A percentile compares a stretch with the other conserved stretches of the same genome.
Conservation (phyloP, 1,284 basidiomycete genomes). For the Rhodotorula glutinis region DNA sequence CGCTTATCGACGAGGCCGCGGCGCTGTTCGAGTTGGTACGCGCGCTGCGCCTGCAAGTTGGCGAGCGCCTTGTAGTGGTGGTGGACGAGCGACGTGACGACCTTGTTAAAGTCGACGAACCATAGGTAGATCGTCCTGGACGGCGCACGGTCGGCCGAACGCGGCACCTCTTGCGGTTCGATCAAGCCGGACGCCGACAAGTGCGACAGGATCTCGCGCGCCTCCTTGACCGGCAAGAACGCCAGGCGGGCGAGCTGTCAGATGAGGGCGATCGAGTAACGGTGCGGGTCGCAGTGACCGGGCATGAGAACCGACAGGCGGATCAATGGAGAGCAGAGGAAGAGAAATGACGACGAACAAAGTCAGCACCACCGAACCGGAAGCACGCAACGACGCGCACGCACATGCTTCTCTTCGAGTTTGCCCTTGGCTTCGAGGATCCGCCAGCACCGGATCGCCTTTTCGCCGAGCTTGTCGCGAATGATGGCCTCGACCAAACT, state of each 20-base stretch:
- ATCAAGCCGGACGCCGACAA: slow-evolving; percentile 76
- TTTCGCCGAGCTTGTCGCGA: slow-evolving; percentile 76
- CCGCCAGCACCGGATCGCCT: slow-evolving; percentile 77
- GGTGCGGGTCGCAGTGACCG: too few species aligned
- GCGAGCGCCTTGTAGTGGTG: slow-evolving; percentile 81
- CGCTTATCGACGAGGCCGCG: slow-evolving; percentile 71
- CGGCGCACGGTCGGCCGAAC: slow-evolving; percentile 79
- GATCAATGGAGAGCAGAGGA: neutral
- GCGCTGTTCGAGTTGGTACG: slow-evolving; percentile 64
- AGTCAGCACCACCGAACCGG: neutral
- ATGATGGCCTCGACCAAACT: slow-evolving; percentile 75
- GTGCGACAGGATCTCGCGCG: slow-evolving; percentile 72
- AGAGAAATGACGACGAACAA: neutral
- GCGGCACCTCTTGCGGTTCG: slow-evolving; percentile 85
- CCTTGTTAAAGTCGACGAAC: slow-evolving; percentile 78
- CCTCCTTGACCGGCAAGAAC: slow-evolving; percentile 85
- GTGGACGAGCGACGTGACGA: slow-evolving; percentile 69
- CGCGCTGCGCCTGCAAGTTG: slow-evolving; percentile 70
- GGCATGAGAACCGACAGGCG: too few species aligned
- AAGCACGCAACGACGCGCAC: slow-evolving; percentile 40
- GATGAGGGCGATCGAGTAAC: slow-evolving; percentile 16
- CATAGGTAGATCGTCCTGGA: slow-evolving; percentile 83
- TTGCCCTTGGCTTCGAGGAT: slow-evolving; percentile 85
- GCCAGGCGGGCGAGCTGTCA: slow-evolving; percentile 84
- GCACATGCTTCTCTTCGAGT: slow-evolving; percentile 89